These are phyloP conservation scores for Scorias spongiosa DNA, from an alignment of 2,329 filamentous ascomycete genomes.

Conservation along the genomic window DNA sequence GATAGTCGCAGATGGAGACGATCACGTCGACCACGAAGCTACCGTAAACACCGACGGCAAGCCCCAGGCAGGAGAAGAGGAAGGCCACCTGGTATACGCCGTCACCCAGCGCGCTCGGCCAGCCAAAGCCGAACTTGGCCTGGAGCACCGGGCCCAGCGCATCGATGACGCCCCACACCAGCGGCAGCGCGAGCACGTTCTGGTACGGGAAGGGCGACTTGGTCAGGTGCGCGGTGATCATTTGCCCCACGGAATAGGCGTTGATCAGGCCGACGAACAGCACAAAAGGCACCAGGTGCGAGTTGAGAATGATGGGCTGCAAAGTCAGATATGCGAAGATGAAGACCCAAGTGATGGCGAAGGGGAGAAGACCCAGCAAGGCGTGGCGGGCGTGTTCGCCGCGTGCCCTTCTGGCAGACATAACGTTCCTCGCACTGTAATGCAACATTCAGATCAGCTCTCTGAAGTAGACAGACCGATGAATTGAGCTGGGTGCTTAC, in stretches of 20 bases:
- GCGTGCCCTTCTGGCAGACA: conserved; percentile 60
- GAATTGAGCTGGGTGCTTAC: no score
- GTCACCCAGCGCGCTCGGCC: conserved; percentile 58
- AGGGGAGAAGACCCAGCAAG: conserved; percentile 69
- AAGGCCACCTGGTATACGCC: conserved; percentile 78
- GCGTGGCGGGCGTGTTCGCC: conserved; percentile 59
- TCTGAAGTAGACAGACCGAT: no score
- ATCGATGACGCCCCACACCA: conserved; percentile 67
- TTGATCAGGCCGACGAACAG: conserved; percentile 83
- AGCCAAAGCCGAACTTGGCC: conserved; percentile 38
- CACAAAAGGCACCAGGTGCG: conserved; percentile 77
- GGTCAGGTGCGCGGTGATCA: conserved; percentile 88
- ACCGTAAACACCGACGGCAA: conserved; percentile 81
- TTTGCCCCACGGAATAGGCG: conserved; percentile 86
- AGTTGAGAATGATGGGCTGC: conserved; percentile 66
- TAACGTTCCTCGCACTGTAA: conserved; percentile 62
- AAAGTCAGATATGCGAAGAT: conserved; percentile 68
- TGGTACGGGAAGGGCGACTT: conserved; percentile 78
- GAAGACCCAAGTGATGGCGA: conserved; percentile 62
- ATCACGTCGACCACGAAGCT: conserved; percentile 97
- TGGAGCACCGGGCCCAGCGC: conserved; percentile 55
- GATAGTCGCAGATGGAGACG: conserved; percentile 90
- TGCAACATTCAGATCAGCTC: no score
- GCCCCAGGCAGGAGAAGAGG: conserved; percentile 74
- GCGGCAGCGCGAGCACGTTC: conserved; percentile 68